Evolutionary conservation across 1,139 yeast species (phyloP), one percentile per base, ranked within the genome.

Genomic region (Petasospora rhodanensis): DNA sequence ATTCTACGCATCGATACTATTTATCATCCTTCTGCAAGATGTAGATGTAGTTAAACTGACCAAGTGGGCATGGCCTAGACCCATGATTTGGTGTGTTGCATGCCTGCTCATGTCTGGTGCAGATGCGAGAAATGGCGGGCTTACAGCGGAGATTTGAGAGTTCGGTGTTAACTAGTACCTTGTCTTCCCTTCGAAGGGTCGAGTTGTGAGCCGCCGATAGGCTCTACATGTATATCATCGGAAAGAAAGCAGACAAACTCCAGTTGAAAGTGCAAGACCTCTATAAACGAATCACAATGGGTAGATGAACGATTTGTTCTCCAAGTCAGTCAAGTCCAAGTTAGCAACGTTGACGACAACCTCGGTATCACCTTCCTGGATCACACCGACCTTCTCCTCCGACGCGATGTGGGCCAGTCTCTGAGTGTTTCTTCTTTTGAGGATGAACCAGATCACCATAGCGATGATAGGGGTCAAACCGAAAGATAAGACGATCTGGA

Each of bases 401-500:
- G 39, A 37, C 19, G 29, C 20, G 5, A 47, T 22, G 4, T 40
- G 34, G 1, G 39, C 37, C 24, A 47, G 31, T 50, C 76, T 62
- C 22, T 47, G 47, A 4, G 35, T 50, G 40, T 69, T 70, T 51
- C 74, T 60, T 35, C 43, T 55, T 14, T 44, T 50, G 31, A 70
- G 53, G 18, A 69, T 56, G 32, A 35, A 58, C 58, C 67, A 59
- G 21, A 67, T 66, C 5, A 66, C 52, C 2, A 62, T 40, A 9
- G 64, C 56, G 5, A 64, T 25, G 3, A 55, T 35, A 4, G 76
- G 73, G 2, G 73, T 68, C 11, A 55, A 31, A 16, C 59, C 55
- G 47, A 66, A 72, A 8, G 72, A 62, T 16, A 69, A 47, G 5
- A 70, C 71, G 31, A 72, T 70, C 46, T 69, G 75, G n/a, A 70